Base-by-base conservation (phyloP, 2,329 filamentous ascomycete species). In the Akanthomyces lecanii region DNA sequence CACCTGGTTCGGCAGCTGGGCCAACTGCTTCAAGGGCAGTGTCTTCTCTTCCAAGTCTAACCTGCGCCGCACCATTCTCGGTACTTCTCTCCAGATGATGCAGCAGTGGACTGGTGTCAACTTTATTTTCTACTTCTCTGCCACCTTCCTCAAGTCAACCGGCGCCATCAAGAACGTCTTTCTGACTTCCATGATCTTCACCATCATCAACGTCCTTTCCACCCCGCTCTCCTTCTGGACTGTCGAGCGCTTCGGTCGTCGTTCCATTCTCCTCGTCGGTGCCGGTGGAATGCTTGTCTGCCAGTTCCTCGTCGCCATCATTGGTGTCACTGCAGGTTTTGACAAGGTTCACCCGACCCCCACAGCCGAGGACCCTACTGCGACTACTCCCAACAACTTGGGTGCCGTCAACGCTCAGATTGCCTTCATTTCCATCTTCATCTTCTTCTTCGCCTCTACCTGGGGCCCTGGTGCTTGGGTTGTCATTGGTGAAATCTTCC, bases 121-220 rank as follows among this genome's bases (percentile, higher is more conserved):
- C 83, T 96, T 94, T 78, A 91, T 95, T 82, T 95, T 93, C 81
- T 90, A 91, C 80, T 91, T 88, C 80, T 91, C 90, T 42, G 92
- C 90, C 40, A 86, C 89, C 64, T 96, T 96, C 86, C 90, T 96
- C 79, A 78, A 89, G 77, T 86, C 87, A 28, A 88, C 89, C 36
- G 89, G 89, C 68, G 89, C 89, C 70, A 91, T 96, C 71, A 69
- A 73, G 65, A 89, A 96, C 81, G 82, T 85, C 50, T 96, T 96
- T 84, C 76, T 96, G 69, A 92, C 95, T 73, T 89, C 88, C 64
- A 82, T 96, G 72, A 84, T 96, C 79, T 94, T 91, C 75, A 95
- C 90, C 66, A 84, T 95, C 61, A 90, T 96, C 81, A 96, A 96
- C 79, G 90, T 95, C 66, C 83, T 78, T 77, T 94, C 90, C 45